Percentiles rank a stretch among this genome's conserved stretches.
phyloP scores from a whole-genome alignment of 2,329 filamentous ascomycete species.

The Talaromyces atroroseus region DNA sequence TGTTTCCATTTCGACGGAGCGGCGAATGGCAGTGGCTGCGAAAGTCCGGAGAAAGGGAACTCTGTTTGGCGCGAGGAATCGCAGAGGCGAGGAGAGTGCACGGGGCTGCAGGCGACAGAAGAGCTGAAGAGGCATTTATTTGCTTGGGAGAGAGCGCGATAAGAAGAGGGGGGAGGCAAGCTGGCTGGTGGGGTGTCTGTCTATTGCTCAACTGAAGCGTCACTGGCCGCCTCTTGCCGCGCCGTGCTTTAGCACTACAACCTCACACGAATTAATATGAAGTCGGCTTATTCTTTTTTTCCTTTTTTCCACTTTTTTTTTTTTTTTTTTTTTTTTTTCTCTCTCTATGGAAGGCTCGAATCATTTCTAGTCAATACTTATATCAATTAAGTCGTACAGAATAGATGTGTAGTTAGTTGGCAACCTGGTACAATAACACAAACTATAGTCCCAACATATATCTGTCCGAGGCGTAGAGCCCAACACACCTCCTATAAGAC shows the following conservation, averaged over 20 bases:
- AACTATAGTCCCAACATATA: too few relatives aligned
- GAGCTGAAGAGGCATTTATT: slow-evolving; percentile 28
- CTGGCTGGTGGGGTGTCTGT: slow-evolving; percentile 8
- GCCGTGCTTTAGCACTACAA: background rate
- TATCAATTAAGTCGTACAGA: background rate
- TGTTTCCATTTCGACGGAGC: slow-evolving; percentile 61
- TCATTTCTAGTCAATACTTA: background rate
- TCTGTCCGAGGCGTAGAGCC: too few relatives aligned
- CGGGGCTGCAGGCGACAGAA: slow-evolving; percentile 29
- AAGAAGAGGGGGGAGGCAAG: background rate
- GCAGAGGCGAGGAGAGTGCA: slow-evolving; percentile 19
- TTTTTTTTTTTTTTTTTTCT: too few relatives aligned
- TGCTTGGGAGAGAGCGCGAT: background rate
- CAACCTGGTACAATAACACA: too few relatives aligned
- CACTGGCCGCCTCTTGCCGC: slow-evolving; percentile 8
- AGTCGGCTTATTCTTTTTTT: too few relatives aligned
- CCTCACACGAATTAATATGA: background rate
- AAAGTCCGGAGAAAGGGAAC: slow-evolving; percentile 25
- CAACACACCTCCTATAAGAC: too few relatives aligned
- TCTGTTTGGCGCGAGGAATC: slow-evolving; percentile 23
- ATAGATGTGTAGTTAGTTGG: too few relatives aligned
- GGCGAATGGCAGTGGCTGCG: slow-evolving; percentile 32
- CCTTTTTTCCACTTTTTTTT: too few relatives aligned
- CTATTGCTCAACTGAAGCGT: slow-evolving; percentile 2
- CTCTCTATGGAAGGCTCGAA: too few relatives aligned